Base-by-base conservation (phyloP, 1,139 yeast genomes). In the Lodderomyces pseudojiufengensis region DNA sequence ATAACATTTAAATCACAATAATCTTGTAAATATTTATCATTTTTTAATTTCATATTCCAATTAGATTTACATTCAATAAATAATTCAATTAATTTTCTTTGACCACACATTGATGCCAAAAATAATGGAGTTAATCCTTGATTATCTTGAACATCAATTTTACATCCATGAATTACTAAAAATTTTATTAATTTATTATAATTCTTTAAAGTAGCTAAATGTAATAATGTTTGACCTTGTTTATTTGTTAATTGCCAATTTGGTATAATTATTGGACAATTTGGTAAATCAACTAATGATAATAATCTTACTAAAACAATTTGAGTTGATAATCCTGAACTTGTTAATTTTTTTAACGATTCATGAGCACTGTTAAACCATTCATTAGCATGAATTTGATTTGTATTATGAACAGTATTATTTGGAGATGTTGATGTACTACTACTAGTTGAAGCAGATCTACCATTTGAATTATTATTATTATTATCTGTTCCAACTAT, bases 111-210 rank as follows among this genome's bases (percentile, higher is more conserved):
- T 15, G 90, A 78, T 0, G 97, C 95, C 53, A 84, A 79, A 58
- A 88, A 95, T 39, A 92, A 65, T 9, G 97, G 95, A 0, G 95
- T 83, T 46, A 79, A 75, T 1, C 95, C 97, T 55, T 83, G 85
- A 33, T 73, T 70, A 55, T 90, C 97, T 47, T 75, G 76, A 25
- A 72, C 61, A 55, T 87, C 95, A 32, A 84, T 70, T 50, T 85
- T 76, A 23, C 95, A 90, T 4, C 97, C 97, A 51, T 78, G 82
- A 23, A 78, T 78, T 5, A 88, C 65, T 49, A 92, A 68, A 30
- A 80, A 78, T 27, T 74, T 65, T 13, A 80, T 74, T 39, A 90
- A 70, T 29, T 71, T 70, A 30, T 65, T 57, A 51, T 85, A 86
- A 29, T 88, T 88, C 56, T 83, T 78, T 44, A 84, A 60, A 12